Conservation (phyloP, 805 yeast genomes). For the Zygosaccharomyces bisporus region DNA sequence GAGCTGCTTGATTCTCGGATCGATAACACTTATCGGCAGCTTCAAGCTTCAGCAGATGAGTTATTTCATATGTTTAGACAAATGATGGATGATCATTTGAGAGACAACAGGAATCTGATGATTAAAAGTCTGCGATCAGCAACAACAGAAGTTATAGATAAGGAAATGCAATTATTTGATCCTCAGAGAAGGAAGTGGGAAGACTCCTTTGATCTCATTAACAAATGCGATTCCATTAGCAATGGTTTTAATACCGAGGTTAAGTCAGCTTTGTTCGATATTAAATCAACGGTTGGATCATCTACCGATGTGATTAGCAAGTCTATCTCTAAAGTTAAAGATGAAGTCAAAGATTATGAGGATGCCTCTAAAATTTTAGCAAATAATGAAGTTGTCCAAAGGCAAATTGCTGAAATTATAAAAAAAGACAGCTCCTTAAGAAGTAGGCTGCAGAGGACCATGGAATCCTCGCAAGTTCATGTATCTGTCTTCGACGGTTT, state of each 20-base stretch:
- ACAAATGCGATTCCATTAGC: constrained; percentile 34
- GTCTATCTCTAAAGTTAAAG: constrained; percentile 20
- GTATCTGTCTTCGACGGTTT: constrained; percentile 9
- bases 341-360: constrained; percentile 18
- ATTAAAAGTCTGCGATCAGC: constrained; percentile 27
- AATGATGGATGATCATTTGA: constrained; percentile 25
- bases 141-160: constrained; percentile 29
- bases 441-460: constrained; percentile 11
- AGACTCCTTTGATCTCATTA: constrained; percentile 31
- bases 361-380: constrained; percentile 12
- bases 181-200: constrained; percentile 33
- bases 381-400: constrained; percentile 16
- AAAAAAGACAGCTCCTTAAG: constrained; percentile 19
- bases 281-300: constrained; percentile 20
- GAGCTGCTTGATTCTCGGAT: constrained; percentile 26
- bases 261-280: constrained; percentile 17
- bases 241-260: constrained; percentile 23
- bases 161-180: constrained; percentile 30
- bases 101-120: constrained; percentile 25
- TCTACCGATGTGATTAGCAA: constrained; percentile 19
- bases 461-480: constrained; percentile 9
- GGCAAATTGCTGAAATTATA: constrained; percentile 21
- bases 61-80: constrained; percentile 22
- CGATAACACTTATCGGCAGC: constrained; percentile 23
- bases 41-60: constrained; percentile 24